A percentile compares a stretch with the other conserved stretches of the same genome.
Evolutionary conservation across 2,329 filamentous ascomycete genomes (phyloP).

Genomic region (Aspergillus awamori): DNA sequence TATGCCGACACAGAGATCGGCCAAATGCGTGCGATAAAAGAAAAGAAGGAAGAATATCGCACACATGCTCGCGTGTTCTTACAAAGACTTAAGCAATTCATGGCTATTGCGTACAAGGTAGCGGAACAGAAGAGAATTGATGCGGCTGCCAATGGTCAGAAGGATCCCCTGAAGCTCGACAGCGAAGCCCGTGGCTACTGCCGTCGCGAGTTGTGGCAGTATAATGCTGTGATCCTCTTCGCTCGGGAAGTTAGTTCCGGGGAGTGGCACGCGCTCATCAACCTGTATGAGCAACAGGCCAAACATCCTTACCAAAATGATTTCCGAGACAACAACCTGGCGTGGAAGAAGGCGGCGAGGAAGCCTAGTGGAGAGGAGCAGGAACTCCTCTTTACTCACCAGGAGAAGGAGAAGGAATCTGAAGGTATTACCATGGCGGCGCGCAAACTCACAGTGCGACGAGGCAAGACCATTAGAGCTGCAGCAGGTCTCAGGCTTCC

Average conservation of each 20-base stretch:
- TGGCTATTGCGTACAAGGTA: slow-evolving; percentile 77
- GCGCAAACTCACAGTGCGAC: slow-evolving; percentile 88
- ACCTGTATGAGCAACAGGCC: slow-evolving; percentile 77
- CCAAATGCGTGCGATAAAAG: slow-evolving; percentile 89
- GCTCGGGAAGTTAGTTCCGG: slow-evolving; percentile 78
- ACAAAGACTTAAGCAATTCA: slow-evolving; percentile 76
- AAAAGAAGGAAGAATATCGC: slow-evolving; percentile 89
- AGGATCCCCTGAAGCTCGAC: slow-evolving; percentile 65
- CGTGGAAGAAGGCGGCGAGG: slow-evolving; percentile 78
- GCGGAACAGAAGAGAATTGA: slow-evolving; percentile 71
- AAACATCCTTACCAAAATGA: slow-evolving; percentile 78
- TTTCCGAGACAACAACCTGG: slow-evolving; percentile 73
- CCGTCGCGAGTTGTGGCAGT: slow-evolving; percentile 79
- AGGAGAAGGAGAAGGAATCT: slow-evolving; percentile 84
- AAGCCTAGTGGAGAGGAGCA: slow-evolving; percentile 76
- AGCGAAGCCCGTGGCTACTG: slow-evolving; percentile 70
- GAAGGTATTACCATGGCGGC: slow-evolving; percentile 70
- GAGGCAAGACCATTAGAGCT: slow-evolving; percentile 72
- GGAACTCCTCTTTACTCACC: slow-evolving; percentile 84
- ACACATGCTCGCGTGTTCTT: slow-evolving; percentile 76
- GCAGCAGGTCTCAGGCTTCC: slow-evolving; percentile 48
- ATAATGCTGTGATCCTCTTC: slow-evolving; percentile 85
- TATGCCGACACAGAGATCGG: slow-evolving; percentile 74
- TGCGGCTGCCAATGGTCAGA: slow-evolving; percentile 52
- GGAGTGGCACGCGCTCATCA: slow-evolving; percentile 79